phyloP scores from a whole-genome alignment of 2,329 filamentous ascomycete species.

The Cladosporium sphaerospermum region DNA sequence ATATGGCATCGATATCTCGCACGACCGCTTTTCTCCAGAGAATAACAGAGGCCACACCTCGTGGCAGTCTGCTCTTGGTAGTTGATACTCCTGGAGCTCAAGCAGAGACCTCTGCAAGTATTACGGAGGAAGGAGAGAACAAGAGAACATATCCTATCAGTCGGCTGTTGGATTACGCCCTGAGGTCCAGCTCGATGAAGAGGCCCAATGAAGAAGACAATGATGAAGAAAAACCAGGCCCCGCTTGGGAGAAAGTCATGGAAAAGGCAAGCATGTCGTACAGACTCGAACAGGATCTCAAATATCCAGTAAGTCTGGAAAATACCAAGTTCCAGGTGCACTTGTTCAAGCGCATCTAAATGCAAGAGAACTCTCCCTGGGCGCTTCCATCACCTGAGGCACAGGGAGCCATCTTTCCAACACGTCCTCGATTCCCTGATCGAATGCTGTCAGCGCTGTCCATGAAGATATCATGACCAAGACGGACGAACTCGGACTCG shows the following conservation, averaged over 20 bases:
- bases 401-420: too few species aligned
- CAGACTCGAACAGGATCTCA: conserved; percentile 55
- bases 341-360: conserved; percentile 51
- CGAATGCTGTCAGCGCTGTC: too few species aligned
- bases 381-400: background rate
- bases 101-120: conserved; percentile 63
- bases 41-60: conserved; percentile 53
- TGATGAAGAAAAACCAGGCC: background rate
- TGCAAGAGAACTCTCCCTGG: background rate
- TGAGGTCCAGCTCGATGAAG: conserved; percentile 41
- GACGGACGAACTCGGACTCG: too few species aligned
- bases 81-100: conserved; percentile 93
- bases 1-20: conserved; percentile 65
- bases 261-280: conserved; percentile 81
- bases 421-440: too few species aligned
- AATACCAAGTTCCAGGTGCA: conserved; percentile 95
- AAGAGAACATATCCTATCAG: conserved; percentile 81
- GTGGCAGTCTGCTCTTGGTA: conserved; percentile 67
- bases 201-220: conserved; percentile 19
- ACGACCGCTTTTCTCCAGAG: conserved; percentile 71
- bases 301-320: conserved; percentile 80
- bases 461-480: too few species aligned
- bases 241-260: conserved; percentile 67
- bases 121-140: conserved; percentile 24
- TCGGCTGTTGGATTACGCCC: conserved; percentile 79